Evolutionary conservation across 139 green algal species (phyloP), one percentile per base, ranked within the genome.

Genomic region (Chlorella sorokiniana): DNA sequence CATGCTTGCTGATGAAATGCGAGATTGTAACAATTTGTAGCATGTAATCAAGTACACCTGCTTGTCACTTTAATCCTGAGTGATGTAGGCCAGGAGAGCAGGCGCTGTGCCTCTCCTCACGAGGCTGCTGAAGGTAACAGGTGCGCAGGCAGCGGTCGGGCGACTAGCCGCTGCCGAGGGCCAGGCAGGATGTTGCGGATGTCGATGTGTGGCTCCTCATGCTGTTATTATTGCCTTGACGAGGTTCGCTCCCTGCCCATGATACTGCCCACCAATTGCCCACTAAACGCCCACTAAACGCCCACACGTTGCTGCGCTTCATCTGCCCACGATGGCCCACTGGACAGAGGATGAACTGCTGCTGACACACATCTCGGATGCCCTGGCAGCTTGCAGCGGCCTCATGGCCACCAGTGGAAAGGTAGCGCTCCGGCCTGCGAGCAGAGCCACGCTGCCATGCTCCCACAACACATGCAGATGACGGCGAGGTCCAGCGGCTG

Each of bases 361-460:
- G 0, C 79, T 94, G 77, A 84, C 91, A 63, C 76, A 78, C 7
- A 68, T 84, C 23, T 89, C 90, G 0, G 72, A 63, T 37, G 83
- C 92, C 62, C 93, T 96, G 37, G 76, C 89, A 0, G 82, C 82
- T 3, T 94, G 91, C 85, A 91, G 86, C 56, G 93, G 93, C 16
- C 86, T 86, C 18, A 83, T 91, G 76, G 88, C 92, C 25, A 84
- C 81, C 27, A 88, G 83, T 9, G 84, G 86, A 33, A 91, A 92
- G 86, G 89, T 94, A 37, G 3, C 81, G 33, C 35, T 29, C 22
- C 61, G 10, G 61, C 61, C 61, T 33, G 61, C 61, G 25, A 22
- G 16, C 61, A 7, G 23, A 35, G 25, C n/a, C n/a, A 22, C 25
- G 10, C 61, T n/a, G 25, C 61, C n/a, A 68, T 33, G 2, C n/a